These are phyloP conservation scores for Penicillium taxi DNA, from an alignment of 495 filamentous ascomycete genomes.

Conservation along the genomic window DNA sequence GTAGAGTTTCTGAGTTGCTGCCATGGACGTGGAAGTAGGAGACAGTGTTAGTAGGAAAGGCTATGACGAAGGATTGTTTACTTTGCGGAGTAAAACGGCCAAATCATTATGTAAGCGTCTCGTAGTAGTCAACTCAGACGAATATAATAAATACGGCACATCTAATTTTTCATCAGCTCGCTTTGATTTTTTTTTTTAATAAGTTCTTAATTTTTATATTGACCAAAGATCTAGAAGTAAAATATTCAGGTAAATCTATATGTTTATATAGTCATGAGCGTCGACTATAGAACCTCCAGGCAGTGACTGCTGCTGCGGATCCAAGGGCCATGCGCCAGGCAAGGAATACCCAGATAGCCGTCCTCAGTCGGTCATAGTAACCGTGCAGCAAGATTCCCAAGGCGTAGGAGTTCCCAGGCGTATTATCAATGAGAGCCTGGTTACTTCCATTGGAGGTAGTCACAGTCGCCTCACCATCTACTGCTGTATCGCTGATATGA, in stretches of 20 bases:
- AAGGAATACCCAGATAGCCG: slow-evolving; percentile 48
- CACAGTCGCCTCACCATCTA: slow-evolving; percentile 36
- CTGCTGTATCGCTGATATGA: slow-evolving; percentile 33
- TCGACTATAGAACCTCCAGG: slow-evolving; percentile 26
- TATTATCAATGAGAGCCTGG: slow-evolving; percentile 38
- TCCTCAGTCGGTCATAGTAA: slow-evolving; percentile 57
- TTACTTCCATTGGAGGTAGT: slow-evolving; percentile 20
- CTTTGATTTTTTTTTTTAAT: no score
- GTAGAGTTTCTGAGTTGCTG: slow-evolving; percentile 61
- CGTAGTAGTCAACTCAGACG: no score
- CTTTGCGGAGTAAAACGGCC: slow-evolving; percentile 3
- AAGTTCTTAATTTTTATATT: no score
- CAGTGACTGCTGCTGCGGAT: slow-evolving; percentile 24
- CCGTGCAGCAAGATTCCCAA: slow-evolving; percentile 59
- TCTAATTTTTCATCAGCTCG: no score
- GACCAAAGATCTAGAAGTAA: no score
- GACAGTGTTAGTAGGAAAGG: neutral
- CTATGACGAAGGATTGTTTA: slow-evolving; percentile 9
- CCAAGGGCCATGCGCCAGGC: slow-evolving; percentile 32
- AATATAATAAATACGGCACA: no score
- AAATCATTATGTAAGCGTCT: slow-evolving; percentile 6
- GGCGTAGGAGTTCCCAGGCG: slow-evolving; percentile 36
- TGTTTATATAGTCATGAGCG: slow-evolving; percentile 4
- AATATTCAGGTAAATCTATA: neutral
- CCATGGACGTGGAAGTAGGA: slow-evolving; percentile 21